phyloP scores from a whole-genome alignment of 768 basidiomycete species.

The Roridomyces roridus region DNA sequence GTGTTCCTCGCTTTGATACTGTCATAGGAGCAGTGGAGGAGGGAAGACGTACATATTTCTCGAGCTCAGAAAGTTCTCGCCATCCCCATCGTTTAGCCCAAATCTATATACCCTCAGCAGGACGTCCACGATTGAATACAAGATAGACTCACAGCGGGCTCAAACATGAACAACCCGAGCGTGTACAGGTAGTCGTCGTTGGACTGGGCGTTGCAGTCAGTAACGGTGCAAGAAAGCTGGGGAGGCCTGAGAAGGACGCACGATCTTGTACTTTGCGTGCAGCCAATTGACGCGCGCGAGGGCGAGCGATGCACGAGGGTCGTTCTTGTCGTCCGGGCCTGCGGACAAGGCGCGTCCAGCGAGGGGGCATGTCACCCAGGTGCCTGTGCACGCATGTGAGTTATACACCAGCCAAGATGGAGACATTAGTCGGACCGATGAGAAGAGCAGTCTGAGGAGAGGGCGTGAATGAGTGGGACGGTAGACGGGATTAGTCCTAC shows the following conservation, averaged over 20 bases:
- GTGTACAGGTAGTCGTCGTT: conserved; percentile 53
- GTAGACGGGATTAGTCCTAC: conserved; percentile 47
- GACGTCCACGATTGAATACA: neutral
- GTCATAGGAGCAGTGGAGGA: neutral
- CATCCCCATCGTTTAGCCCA: conserved; percentile 51
- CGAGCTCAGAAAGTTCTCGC: conserved; percentile 50
- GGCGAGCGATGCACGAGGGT: conserved; percentile 48
- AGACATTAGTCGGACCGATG: conserved; percentile 45
- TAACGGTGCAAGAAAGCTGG: too few relatives aligned
- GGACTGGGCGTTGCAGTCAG: conserved; percentile 20
- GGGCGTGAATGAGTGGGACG: neutral
- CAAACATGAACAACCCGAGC: conserved; percentile 43
- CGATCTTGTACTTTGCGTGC: conserved; percentile 48
- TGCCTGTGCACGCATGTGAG: conserved; percentile 32
- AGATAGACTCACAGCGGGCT: conserved; percentile 41
- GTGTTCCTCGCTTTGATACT: too few relatives aligned
- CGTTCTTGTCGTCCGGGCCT: too few relatives aligned
- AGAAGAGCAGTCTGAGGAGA: conserved; percentile 47
- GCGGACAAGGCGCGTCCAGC: too few relatives aligned
- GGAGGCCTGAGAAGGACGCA: conserved; percentile 29
- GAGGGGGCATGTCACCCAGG: conserved; percentile 42
- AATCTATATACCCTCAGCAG: conserved; percentile 31
- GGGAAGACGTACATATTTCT: conserved; percentile 38
- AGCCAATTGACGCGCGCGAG: conserved; percentile 49
- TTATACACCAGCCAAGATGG: neutral